Evolutionary conservation across 306 rosid species (phyloP).

Genomic region (Corylus heterophylla): DNA sequence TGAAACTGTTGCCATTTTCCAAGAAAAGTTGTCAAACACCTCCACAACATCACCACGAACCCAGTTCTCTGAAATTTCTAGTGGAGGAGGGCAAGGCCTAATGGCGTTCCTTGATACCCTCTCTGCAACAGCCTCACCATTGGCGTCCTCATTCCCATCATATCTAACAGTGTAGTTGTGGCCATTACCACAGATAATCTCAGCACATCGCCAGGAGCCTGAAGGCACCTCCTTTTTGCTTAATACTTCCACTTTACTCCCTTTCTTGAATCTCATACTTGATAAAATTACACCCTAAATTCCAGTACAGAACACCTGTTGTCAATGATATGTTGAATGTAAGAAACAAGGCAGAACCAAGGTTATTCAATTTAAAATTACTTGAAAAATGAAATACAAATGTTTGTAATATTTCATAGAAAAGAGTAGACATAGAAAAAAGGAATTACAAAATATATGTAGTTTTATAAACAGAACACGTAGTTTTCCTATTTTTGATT

Average conservation of each 20-base stretch:
- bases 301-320: conserved; percentile 33
- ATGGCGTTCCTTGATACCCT: conserved; percentile 60
- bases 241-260: conserved; percentile 79
- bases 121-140: conserved; percentile 48
- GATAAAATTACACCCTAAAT: conserved; percentile 9
- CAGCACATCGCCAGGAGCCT: conserved; percentile 85
- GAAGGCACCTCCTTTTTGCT: conserved; percentile 74
- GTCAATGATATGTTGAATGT: conserved; percentile 25
- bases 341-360: conserved; percentile 24
- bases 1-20: conserved; percentile 87
- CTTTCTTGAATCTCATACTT: conserved; percentile 80
- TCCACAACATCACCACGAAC: conserved; percentile 78
- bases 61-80: conserved; percentile 55
- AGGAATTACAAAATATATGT: background rate
- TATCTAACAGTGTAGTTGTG: conserved; percentile 69
- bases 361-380: background rate
- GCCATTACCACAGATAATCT: conserved; percentile 73
- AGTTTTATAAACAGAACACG: background rate
- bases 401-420: background rate
- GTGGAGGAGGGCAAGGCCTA: conserved; percentile 79
- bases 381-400: background rate
- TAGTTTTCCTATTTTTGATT: background rate
- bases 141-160: conserved; percentile 46
- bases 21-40: conserved; percentile 65
- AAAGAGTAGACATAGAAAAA: conserved; percentile 7